Base-by-base conservation (phyloP, 768 basidiomycete genomes). In the Pleurotus eryngii region DNA sequence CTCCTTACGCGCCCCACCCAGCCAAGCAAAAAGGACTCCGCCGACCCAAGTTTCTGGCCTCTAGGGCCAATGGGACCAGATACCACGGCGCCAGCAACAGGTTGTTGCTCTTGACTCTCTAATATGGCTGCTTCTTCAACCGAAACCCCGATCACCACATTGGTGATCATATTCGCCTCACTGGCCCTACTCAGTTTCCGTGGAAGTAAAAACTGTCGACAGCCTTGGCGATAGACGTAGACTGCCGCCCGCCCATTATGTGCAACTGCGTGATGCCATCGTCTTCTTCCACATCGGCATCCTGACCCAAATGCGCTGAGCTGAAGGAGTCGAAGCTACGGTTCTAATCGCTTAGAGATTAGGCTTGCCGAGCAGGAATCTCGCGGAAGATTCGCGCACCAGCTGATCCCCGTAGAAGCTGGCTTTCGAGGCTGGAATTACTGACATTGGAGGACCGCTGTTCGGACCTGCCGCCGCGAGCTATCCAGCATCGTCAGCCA, bases 71-170 rank as follows among this genome's bases (percentile, higher is more conserved):
- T 18, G 5, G 35, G 45, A 5, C 43, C 55, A 35, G 45, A 56
- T 20, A 30, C 55, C 17, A 22, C 22, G 17, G 55, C 45, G 46
- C 45, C 55, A 56, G 42, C 46, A 47, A 26, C 43, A 1, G 22
- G 43, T 5, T 30, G 14, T 11, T 35, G 43, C 20, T 37, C 55
- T 18, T 56, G 55, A 24, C 22, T 45, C 42, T 56, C 55, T 27
- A 37, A 27, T 17, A 18, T 56, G 9, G 30, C 30, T 17, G 43
- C 55, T 47, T 56, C 55, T 56, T 56, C 55, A 37, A 56, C 55
- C 43, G 55, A 56, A 46, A 56, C 55, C 37, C 55, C 55, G 46
- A 56, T 56, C 27, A 56, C 55, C 20, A 56, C 55, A 40, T 56
- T 56, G 26, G 55, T 45, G 20, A 30, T 39, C 27, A 35, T 24